A percentile compares a stretch with the other conserved stretches of the same genome.
phyloP scores from a whole-genome alignment of 257 asterid genomes.

The Fraxinus pennsylvanica region DNA sequence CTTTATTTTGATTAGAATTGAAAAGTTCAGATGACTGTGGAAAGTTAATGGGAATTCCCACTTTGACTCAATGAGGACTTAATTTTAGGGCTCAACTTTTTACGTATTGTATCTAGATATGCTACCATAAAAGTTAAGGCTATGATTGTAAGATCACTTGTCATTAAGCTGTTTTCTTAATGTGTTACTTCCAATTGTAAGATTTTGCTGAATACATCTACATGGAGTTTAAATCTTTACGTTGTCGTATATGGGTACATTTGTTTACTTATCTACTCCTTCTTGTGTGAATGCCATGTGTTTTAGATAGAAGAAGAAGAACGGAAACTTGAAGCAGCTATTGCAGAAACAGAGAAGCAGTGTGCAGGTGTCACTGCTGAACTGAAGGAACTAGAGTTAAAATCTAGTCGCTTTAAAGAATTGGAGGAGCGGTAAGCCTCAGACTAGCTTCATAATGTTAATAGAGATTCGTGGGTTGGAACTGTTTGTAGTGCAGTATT shows the following conservation, averaged over 20 bases:
- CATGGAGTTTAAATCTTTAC: slow-evolving; percentile 21
- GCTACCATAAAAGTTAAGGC: slow-evolving; percentile 16
- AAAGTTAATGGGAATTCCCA: slow-evolving; percentile 11
- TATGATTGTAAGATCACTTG: slow-evolving; percentile 1
- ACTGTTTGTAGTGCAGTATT: slow-evolving; percentile 23
- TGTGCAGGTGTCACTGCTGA: slow-evolving; percentile 77
- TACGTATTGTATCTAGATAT: slow-evolving; percentile 10
- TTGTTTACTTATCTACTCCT: background rate
- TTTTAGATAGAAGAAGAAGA: slow-evolving; percentile 95
- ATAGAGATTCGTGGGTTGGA: slow-evolving; percentile 7
- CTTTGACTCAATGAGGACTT: slow-evolving; percentile 22
- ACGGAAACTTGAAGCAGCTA: slow-evolving; percentile 92
- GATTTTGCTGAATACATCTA: slow-evolving; percentile 13
- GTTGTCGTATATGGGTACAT: slow-evolving; percentile 24
- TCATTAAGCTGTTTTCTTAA: background rate
- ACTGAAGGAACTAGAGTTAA: slow-evolving; percentile 80
- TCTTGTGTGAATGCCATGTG: background rate
- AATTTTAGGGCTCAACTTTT: background rate
- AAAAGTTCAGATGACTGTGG: slow-evolving; percentile 5
- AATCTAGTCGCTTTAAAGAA: slow-evolving; percentile 90
- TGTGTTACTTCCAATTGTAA: slow-evolving; percentile 21
- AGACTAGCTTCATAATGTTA: slow-evolving; percentile 16
- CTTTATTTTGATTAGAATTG: slow-evolving; percentile 5
- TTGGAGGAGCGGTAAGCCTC: slow-evolving; percentile 83
- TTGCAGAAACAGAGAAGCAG: slow-evolving; percentile 92